Percentiles rank a stretch among this genome's conserved stretches.
These are phyloP conservation scores for Mycena galopus DNA, from an alignment of 768 basidiomycete genomes.

Conservation along the genomic window DNA sequence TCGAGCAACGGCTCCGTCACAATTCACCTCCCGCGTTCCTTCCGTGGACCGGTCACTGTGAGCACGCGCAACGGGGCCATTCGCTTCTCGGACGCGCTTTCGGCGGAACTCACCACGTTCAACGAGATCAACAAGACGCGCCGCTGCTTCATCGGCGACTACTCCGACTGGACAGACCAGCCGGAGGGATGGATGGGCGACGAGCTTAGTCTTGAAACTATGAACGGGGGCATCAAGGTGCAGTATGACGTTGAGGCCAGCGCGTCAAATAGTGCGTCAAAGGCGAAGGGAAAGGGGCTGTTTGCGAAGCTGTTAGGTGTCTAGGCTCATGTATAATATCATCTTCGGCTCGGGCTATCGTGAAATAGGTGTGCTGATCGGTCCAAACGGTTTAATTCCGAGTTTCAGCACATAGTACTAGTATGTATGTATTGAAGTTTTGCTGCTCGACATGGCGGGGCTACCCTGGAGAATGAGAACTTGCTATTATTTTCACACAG, in stretches of 20 bases:
- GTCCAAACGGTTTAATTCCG: no score
- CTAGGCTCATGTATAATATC: neutral
- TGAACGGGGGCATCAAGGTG: constrained; percentile 53
- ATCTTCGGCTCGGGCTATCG: no score
- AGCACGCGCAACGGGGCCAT: constrained; percentile 49
- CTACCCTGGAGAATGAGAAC: no score
- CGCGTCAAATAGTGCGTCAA: neutral
- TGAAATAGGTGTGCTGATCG: no score
- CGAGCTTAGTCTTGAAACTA: constrained; percentile 51
- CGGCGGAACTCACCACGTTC: constrained; percentile 46
- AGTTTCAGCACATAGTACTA: no score
- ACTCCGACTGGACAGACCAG: no score
- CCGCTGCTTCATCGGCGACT: constrained; percentile 58
- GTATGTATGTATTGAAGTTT: no score
- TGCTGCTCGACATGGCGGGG: no score
- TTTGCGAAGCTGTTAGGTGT: constrained; percentile 14
- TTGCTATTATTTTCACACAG: no score
- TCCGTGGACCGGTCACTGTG: constrained; percentile 53
- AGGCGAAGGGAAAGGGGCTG: constrained; percentile 16
- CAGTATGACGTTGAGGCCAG: constrained; percentile 48
- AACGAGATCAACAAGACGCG: constrained; percentile 47
- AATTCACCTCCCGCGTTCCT: constrained; percentile 55
- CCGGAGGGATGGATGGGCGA: constrained; percentile 51
- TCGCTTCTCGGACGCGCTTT: constrained; percentile 50
- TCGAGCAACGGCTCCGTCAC: constrained; percentile 49